Evolutionary conservation across 2,329 filamentous ascomycete genomes (phyloP).

Genomic region (Fusarium succisae): DNA sequence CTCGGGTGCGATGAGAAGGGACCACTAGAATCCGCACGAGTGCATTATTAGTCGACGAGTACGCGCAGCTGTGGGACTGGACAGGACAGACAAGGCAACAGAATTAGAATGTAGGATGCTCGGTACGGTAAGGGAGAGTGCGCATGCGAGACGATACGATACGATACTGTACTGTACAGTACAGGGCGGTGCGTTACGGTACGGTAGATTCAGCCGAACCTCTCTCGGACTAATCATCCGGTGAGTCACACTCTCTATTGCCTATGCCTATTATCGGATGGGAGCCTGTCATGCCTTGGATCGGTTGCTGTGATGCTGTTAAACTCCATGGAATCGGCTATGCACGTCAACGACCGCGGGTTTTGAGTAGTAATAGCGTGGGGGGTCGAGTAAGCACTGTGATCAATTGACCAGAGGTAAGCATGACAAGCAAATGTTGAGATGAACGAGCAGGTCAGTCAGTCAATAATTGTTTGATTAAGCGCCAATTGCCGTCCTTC

Average conservation of each 20-base stretch:
- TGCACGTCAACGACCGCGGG: neutral
- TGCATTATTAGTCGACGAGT: constrained; percentile 29
- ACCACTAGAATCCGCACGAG: constrained; percentile 30
- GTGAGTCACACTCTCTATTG: constrained; percentile 25
- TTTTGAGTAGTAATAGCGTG: constrained; percentile 26
- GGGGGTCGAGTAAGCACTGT: constrained; percentile 4
- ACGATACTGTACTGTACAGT: neutral
- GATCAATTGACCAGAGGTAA: neutral
- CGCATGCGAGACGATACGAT: neutral
- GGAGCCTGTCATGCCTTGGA: neutral
- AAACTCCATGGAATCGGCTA: neutral
- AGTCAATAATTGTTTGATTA: neutral
- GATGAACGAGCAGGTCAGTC: neutral
- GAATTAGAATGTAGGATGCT: neutral
- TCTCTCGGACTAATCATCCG: constrained; percentile 11
- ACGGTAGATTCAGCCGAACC: constrained; percentile 4
- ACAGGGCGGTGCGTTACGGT: neutral
- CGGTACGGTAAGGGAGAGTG: neutral
- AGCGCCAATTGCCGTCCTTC: constrained; percentile 1
- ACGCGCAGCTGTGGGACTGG: constrained; percentile 29
- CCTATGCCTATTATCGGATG: constrained; percentile 16
- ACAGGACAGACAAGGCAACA: neutral
- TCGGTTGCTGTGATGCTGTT: neutral
- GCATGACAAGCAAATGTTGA: neutral
- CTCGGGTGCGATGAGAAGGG: constrained; percentile 28